phyloP scores from a whole-genome alignment of 164 flowering plant species.

The Vitis cinerea region DNA sequence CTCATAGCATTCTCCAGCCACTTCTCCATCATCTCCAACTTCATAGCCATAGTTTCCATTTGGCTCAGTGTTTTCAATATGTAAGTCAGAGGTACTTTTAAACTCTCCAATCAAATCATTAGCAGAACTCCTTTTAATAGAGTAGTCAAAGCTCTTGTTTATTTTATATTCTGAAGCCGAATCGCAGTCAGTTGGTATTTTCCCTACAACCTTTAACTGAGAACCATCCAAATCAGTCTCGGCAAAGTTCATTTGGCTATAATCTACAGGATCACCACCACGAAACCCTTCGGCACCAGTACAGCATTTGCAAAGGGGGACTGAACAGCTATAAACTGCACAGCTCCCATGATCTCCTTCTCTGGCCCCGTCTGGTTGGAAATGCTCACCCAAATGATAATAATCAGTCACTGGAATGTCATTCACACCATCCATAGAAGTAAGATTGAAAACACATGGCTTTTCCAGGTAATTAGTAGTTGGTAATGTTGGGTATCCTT shows the following conservation, averaged over 20 bases:
- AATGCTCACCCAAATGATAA: slow-evolving; percentile 25
- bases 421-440: slow-evolving; percentile 18
- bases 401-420: slow-evolving; percentile 21
- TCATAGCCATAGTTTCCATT: slow-evolving; percentile 24
- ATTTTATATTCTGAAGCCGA: slow-evolving; percentile 8
- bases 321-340: slow-evolving; percentile 17
- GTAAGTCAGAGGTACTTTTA: slow-evolving; percentile 15
- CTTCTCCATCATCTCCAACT: slow-evolving; percentile 24
- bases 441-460: slow-evolving; percentile 21
- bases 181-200: slow-evolving; percentile 21
- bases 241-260: slow-evolving; percentile 23
- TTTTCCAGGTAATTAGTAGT: slow-evolving; percentile 33
- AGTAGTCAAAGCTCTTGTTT: slow-evolving; percentile 14
- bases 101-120: slow-evolving; percentile 13
- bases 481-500: slow-evolving; percentile 29
- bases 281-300: slow-evolving; percentile 18
- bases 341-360: slow-evolving; percentile 11
- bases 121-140: slow-evolving; percentile 2
- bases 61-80: slow-evolving; percentile 18
- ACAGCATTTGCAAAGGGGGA: slow-evolving; percentile 33
- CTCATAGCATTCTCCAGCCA: slow-evolving; percentile 29
- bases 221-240: slow-evolving; percentile 22
- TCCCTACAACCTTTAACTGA: slow-evolving; percentile 19
- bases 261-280: slow-evolving; percentile 16
- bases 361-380: slow-evolving; percentile 12